These are phyloP conservation scores for Trichoderma gamsii DNA, from an alignment of 495 filamentous ascomycete species.

Conservation along the genomic window DNA sequence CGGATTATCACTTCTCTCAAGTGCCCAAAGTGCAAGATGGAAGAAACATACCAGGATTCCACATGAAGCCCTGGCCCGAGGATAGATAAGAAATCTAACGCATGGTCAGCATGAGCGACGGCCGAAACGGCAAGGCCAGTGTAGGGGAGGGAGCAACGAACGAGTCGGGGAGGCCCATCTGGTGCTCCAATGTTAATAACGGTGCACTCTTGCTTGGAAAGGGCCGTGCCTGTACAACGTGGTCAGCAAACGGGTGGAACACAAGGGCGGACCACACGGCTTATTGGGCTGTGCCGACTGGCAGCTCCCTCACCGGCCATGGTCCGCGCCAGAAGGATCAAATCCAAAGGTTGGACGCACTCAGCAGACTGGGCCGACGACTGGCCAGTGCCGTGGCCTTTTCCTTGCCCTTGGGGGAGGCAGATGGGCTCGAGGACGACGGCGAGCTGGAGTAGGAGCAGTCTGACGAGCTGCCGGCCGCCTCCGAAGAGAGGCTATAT, in stretches of 20 bases:
- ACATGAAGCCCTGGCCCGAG: conserved; percentile 62
- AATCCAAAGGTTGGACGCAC: conserved; percentile 30
- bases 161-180: conserved; percentile 56
- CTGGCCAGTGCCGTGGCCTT: conserved; percentile 33
- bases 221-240: conserved; percentile 46
- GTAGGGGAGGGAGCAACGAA: conserved; percentile 31
- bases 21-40: background rate
- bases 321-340: background rate
- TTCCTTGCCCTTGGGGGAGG: conserved; percentile 32
- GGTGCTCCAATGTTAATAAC: conserved; percentile 61
- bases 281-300: conserved; percentile 5
- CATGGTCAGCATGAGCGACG: conserved; percentile 18
- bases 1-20: background rate
- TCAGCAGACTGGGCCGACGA: conserved; percentile 49
- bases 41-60: conserved; percentile 54
- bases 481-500: conserved; percentile 34
- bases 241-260: conserved; percentile 17
- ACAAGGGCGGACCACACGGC: conserved; percentile 13
- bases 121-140: background rate
- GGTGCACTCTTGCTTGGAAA: conserved; percentile 60
- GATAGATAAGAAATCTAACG: conserved; percentile 62
- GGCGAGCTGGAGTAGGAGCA: conserved; percentile 52
- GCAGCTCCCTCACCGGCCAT: background rate
- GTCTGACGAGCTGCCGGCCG: conserved; percentile 38
- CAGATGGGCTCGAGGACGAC: conserved; percentile 33